Evolutionary conservation across 2,329 filamentous ascomycete species (phyloP).

Genomic region (Calonectria honghensis): DNA sequence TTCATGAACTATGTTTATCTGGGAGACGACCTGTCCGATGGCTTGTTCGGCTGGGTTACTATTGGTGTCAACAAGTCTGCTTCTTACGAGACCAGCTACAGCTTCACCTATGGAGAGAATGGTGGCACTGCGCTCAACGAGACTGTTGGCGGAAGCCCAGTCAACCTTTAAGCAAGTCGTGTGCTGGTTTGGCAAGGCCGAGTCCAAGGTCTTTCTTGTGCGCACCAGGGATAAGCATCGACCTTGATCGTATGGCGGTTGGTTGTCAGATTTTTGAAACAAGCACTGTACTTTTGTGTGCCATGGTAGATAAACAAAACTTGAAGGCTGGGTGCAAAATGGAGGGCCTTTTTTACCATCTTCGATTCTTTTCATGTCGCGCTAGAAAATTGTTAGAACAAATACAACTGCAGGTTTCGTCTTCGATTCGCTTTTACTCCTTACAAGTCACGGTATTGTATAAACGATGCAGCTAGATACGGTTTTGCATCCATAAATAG

Average conservation of each 20-base stretch:
- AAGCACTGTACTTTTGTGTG: neutral
- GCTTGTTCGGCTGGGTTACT: neutral
- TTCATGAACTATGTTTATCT: constrained; percentile 10
- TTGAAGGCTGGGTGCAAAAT: too few species aligned
- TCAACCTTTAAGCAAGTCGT: neutral
- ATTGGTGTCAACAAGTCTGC: constrained; percentile 19
- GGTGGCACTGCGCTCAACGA: neutral
- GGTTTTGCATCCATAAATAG: neutral
- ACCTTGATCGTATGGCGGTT: neutral
- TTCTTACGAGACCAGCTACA: neutral
- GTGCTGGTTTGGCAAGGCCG: too few species aligned
- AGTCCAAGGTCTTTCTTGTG: too few species aligned
- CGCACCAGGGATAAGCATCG: neutral
- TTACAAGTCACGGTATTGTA: neutral
- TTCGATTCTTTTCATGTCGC: neutral
- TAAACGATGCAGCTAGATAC: neutral
- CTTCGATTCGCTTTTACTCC: neutral
- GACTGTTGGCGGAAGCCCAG: neutral
- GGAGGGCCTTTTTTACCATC: neutral
- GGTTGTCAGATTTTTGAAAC: neutral
- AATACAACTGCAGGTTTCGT: neutral
- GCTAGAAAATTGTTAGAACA: neutral
- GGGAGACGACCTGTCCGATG: neutral
- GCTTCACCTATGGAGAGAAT: constrained; percentile 3
- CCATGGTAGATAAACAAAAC: neutral